phyloP scores from a whole-genome alignment of 75 land plant genomes.

The Cryptomeria japonica region DNA sequence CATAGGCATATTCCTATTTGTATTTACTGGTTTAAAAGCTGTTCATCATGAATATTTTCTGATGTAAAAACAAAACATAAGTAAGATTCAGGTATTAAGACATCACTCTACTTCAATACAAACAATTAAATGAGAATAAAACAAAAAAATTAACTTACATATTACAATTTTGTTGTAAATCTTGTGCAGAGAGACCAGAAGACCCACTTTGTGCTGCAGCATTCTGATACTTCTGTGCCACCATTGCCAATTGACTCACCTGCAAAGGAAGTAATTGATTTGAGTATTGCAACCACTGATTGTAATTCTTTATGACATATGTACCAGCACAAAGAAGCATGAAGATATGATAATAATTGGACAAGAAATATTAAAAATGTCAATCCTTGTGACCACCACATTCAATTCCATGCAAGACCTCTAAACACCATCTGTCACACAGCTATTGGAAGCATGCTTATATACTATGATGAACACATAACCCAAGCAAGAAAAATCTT shows the following conservation, averaged over 20 bases:
- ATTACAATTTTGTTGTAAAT: constrained; percentile 80
- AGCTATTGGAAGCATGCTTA: background rate
- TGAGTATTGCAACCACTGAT: constrained; percentile 1
- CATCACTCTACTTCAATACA: background rate
- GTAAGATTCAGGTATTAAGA: background rate
- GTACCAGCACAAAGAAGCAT: background rate
- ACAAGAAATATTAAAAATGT: background rate
- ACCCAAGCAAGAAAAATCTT: background rate
- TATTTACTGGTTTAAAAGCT: background rate
- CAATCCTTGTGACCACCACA: background rate
- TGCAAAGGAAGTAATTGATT: constrained; percentile 18
- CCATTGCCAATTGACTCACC: constrained; percentile 71
- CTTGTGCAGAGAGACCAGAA: constrained; percentile 70
- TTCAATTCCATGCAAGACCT: background rate
- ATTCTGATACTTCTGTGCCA: constrained; percentile 91
- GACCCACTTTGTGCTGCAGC: constrained; percentile 71
- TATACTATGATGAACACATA: background rate
- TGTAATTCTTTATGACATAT: background rate
- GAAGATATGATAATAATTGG: background rate
- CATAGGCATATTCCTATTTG: background rate
- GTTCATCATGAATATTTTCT: background rate
- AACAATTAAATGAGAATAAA: background rate
- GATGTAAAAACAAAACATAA: background rate
- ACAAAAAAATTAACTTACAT: constrained; percentile 48
- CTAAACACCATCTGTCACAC: background rate